Conservation (phyloP, 805 yeast genomes). For the Torulaspora franciscae region DNA sequence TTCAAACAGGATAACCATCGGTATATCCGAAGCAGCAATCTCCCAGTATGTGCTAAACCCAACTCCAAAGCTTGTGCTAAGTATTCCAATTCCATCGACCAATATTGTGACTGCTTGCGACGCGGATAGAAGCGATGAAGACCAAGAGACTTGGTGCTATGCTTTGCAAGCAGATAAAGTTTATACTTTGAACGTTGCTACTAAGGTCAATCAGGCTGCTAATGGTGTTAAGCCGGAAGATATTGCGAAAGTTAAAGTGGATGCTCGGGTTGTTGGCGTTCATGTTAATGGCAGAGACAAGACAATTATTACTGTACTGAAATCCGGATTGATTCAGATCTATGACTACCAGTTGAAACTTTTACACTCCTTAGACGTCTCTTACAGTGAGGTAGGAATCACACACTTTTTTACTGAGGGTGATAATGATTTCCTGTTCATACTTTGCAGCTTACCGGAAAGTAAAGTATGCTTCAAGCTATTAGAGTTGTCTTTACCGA, state of each 20-base stretch:
- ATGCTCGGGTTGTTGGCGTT: slow-evolving; percentile 18
- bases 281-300: slow-evolving; percentile 19
- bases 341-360: slow-evolving; percentile 26
- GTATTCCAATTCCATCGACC: slow-evolving; percentile 35
- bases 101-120: slow-evolving; percentile 34
- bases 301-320: slow-evolving; percentile 24
- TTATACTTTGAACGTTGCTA: slow-evolving; percentile 19
- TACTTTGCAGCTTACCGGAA: slow-evolving; percentile 22
- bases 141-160: slow-evolving; percentile 28
- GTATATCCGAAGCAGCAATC: slow-evolving; percentile 35
- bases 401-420: slow-evolving; percentile 25
- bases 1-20: slow-evolving; percentile 32
- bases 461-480: slow-evolving; percentile 25
- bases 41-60: slow-evolving; percentile 36
- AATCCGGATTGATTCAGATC: slow-evolving; percentile 31
- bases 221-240: slow-evolving; percentile 14
- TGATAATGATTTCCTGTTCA: slow-evolving; percentile 16
- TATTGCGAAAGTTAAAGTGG: slow-evolving; percentile 17
- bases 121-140: slow-evolving; percentile 12
- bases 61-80: slow-evolving; percentile 34
- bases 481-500: slow-evolving; percentile 16
- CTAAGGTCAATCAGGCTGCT: slow-evolving; percentile 14
- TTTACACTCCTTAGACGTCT: slow-evolving; percentile 21
- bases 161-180: slow-evolving; percentile 22
- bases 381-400: slow-evolving; percentile 23